Percentiles rank a stretch among this genome's conserved stretches.
phyloP scores from a whole-genome alignment of 345 rosid species.

The Arabidopsis suecica region DNA sequence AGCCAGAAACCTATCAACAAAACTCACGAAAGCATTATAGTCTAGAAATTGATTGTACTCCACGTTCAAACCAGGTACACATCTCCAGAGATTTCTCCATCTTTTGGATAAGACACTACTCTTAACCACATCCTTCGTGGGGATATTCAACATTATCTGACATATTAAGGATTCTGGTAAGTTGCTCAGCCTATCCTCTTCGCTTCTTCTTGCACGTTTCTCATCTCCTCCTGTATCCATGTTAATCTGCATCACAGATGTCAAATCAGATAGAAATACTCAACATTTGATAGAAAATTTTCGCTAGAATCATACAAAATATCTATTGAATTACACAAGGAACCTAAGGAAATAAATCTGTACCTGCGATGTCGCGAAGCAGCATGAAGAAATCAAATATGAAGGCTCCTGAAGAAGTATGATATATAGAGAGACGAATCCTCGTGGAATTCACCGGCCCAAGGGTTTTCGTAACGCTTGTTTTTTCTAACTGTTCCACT shows the following conservation, averaged over 20 bases:
- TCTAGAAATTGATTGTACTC: too few relatives aligned
- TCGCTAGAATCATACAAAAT: too few relatives aligned
- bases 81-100: slow-evolving; percentile 12
- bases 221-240: neutral
- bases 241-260: too few relatives aligned
- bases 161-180: slow-evolving; percentile 7
- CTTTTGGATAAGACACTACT: neutral
- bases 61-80: slow-evolving; percentile 6
- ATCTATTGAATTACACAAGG: too few relatives aligned
- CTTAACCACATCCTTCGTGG: slow-evolving; percentile 22
- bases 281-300: too few relatives aligned
- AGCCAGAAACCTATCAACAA: too few relatives aligned
- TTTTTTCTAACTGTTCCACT: too few relatives aligned
- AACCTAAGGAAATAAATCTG: too few relatives aligned
- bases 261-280: neutral
- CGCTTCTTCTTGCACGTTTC: neutral
- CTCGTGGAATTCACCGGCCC: neutral
- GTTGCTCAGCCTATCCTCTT: neutral
- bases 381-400: too few relatives aligned
- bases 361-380: too few relatives aligned
- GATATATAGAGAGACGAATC: neutral
- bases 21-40: too few relatives aligned
- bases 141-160: neutral
- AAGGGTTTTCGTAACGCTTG: too few relatives aligned
- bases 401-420: neutral